Evolutionary conservation across 2,329 filamentous ascomycete species (phyloP).

Genomic region (Berkeleyomyces rouxiae): DNA sequence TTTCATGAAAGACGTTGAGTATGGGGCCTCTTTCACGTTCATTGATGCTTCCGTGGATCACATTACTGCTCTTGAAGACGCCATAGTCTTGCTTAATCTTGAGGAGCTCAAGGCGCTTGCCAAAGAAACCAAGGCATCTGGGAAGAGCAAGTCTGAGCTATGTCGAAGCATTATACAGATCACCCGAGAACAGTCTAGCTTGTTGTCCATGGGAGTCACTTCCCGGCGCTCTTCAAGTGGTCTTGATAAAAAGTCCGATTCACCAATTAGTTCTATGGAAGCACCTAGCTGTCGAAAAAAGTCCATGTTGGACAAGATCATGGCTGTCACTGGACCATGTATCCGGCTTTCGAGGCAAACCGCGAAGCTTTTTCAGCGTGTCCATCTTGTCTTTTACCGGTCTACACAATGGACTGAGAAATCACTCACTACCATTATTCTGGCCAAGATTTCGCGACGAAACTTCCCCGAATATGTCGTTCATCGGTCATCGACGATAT

Average conservation of each 20-base stretch:
- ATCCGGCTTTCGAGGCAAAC: constrained; percentile 59
- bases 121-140: constrained; percentile 72
- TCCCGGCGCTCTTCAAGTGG: not conserved
- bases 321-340: constrained; percentile 63
- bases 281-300: not conserved
- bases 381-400: constrained; percentile 89
- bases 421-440: constrained; percentile 82
- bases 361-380: constrained; percentile 75
- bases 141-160: constrained; percentile 74
- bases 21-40: constrained; percentile 52
- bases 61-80: constrained; percentile 68
- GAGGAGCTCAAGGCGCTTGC: constrained; percentile 76
- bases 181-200: constrained; percentile 56
- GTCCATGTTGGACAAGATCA: constrained; percentile 50
- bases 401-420: constrained; percentile 97
- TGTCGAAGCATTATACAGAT: constrained; percentile 55
- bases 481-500: constrained; percentile 77
- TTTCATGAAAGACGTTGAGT: constrained; percentile 17
- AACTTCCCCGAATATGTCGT: constrained; percentile 88
- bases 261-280: not conserved
- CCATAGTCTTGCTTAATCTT: constrained; percentile 61
- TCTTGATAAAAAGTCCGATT: constrained; percentile 20
- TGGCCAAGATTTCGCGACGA: constrained; percentile 72
- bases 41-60: constrained; percentile 59
- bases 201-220: constrained; percentile 44